Evolutionary conservation across 805 yeast genomes (phyloP).

Genomic region (Saturnispora sekii): DNA sequence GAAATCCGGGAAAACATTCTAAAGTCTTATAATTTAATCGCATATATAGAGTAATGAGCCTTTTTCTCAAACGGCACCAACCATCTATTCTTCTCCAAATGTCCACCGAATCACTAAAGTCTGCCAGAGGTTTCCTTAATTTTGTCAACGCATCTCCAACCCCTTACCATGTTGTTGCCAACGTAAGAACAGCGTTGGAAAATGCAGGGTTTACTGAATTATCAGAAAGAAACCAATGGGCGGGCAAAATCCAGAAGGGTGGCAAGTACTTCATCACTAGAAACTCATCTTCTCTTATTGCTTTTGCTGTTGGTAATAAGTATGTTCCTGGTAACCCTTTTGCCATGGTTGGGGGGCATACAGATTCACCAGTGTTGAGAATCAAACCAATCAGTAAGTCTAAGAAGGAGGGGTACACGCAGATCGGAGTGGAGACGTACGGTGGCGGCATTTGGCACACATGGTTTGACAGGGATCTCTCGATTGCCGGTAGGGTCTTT

Average conservation of each 20-base stretch:
- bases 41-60: neutral
- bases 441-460: slow-evolving; percentile 97
- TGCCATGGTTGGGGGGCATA: slow-evolving; percentile 90
- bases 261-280: slow-evolving; percentile 81
- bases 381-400: slow-evolving; percentile 80
- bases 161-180: slow-evolving; percentile 85
- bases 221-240: slow-evolving; percentile 66
- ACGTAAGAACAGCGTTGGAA: slow-evolving; percentile 44
- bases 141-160: slow-evolving; percentile 84
- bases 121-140: slow-evolving; percentile 55
- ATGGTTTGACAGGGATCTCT: slow-evolving; percentile 92
- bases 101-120: slow-evolving; percentile 20
- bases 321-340: slow-evolving; percentile 74
- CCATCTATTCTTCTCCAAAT: neutral
- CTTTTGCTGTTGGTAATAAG: slow-evolving; percentile 69
- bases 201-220: slow-evolving; percentile 66
- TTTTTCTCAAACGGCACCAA: neutral
- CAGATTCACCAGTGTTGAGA: slow-evolving; percentile 86
- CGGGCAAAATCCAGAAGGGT: slow-evolving; percentile 38
- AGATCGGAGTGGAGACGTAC: slow-evolving; percentile 87
- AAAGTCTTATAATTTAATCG: neutral
- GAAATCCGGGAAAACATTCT: slow-evolving; percentile 38
- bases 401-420: slow-evolving; percentile 63
- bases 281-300: slow-evolving; percentile 81
- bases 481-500: slow-evolving; percentile 86